phyloP scores from a whole-genome alignment of 2,329 filamentous ascomycete genomes.

The Diaporthe helianthi region DNA sequence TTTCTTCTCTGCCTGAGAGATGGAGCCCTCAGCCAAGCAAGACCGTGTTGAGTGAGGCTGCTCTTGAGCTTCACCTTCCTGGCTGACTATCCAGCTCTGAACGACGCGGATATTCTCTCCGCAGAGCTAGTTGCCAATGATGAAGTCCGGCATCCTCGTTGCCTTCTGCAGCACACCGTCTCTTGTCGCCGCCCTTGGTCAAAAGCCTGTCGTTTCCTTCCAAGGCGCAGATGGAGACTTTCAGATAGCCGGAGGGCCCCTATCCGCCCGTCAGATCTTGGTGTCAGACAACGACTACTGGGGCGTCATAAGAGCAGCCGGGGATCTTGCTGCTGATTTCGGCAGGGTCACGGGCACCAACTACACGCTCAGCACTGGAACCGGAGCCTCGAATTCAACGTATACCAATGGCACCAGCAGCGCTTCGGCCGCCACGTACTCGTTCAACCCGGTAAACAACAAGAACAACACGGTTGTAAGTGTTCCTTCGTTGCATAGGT shows the following conservation, averaged over 20 bases:
- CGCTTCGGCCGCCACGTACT: constrained; percentile 42
- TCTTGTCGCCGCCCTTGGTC: constrained; percentile 51
- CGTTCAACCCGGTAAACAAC: constrained; percentile 52
- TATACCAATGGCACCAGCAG: constrained; percentile 16
- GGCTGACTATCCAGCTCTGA: constrained; percentile 16
- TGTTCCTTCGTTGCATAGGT: not conserved
- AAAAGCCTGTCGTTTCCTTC: constrained; percentile 56
- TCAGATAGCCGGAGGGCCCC: constrained; percentile 47
- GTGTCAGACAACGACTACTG: constrained; percentile 68
- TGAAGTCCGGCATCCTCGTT: constrained; percentile 34
- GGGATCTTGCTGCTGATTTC: constrained; percentile 73
- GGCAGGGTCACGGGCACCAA: constrained; percentile 73
- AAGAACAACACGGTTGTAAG: constrained; percentile 56
- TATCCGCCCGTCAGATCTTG: constrained; percentile 56
- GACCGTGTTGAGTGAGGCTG: constrained; percentile 13
- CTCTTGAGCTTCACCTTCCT: constrained; percentile 10
- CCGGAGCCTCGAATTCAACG: constrained; percentile 43
- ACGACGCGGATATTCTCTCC: not conserved
- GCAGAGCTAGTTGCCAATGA: constrained; percentile 18
- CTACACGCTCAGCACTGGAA: constrained; percentile 63
- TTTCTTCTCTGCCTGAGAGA: not conserved
- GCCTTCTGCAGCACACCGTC: constrained; percentile 38
- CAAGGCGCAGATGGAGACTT: constrained; percentile 40
- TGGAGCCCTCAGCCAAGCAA: not conserved
- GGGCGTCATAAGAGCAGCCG: constrained; percentile 71